These are phyloP conservation scores for Rickenella mellea DNA, from an alignment of 768 basidiomycete species.

Conservation along the genomic window DNA sequence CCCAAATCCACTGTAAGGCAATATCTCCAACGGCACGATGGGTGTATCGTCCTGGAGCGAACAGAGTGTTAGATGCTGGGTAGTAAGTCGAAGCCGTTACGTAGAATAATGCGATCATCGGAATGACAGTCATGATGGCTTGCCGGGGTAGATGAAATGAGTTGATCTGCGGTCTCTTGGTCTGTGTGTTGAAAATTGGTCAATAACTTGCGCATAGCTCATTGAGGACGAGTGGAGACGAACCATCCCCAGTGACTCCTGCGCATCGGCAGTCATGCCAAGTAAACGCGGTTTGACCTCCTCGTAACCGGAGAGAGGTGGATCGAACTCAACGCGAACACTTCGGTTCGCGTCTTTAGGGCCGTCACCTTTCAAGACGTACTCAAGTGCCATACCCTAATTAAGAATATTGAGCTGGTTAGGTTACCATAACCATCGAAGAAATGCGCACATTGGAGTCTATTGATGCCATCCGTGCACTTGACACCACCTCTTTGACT, in stretches of 20 bases:
- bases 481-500: conserved; percentile 38
- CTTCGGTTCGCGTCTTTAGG: conserved; percentile 32
- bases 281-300: conserved; percentile 76
- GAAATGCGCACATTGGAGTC: conserved; percentile 44
- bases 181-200: conserved; percentile 26
- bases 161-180: conserved; percentile 51
- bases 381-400: conserved; percentile 64
- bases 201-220: conserved; percentile 1
- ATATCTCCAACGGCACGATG: conserved; percentile 20
- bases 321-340: conserved; percentile 53
- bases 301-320: conserved; percentile 64
- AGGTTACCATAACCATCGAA: neutral
- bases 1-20: conserved; percentile 23
- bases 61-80: conserved; percentile 10
- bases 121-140: too few species aligned
- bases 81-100: conserved; percentile 10
- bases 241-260: conserved; percentile 76
- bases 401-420: neutral
- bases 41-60: conserved; percentile 23
- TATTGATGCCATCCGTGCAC: conserved; percentile 66
- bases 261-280: conserved; percentile 72
- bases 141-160: conserved; percentile 38
- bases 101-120: conserved; percentile 13
- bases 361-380: conserved; percentile 39
- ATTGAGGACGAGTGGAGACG: conserved; percentile 12